Percentiles rank a stretch among this genome's conserved stretches.
phyloP scores from a whole-genome alignment of 768 basidiomycete genomes.

The Gautieria morchelliformis region DNA sequence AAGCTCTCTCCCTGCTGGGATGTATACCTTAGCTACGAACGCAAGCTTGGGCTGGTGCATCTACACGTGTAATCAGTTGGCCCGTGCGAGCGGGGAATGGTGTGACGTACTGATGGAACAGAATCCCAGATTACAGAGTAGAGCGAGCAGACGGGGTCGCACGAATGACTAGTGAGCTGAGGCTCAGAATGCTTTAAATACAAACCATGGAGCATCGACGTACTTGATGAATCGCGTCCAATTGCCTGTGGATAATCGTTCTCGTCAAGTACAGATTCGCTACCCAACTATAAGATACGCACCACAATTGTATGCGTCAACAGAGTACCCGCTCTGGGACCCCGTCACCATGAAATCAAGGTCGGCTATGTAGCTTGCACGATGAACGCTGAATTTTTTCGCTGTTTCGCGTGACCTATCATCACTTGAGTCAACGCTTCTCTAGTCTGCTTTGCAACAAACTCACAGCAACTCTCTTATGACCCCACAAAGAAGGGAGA shows the following conservation, averaged over 20 bases:
- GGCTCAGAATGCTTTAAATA: not conserved
- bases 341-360: slow-evolving; percentile 39
- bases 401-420: not conserved
- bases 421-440: not conserved
- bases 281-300: slow-evolving; percentile 13
- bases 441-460: not conserved
- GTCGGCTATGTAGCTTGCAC: slow-evolving; percentile 48
- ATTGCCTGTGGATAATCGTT: slow-evolving; percentile 33
- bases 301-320: slow-evolving; percentile 48
- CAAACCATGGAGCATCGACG: slow-evolving; percentile 14
- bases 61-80: slow-evolving; percentile 21
- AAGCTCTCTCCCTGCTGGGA: slow-evolving; percentile 45
- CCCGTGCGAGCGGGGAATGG: not conserved
- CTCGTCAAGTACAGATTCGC: not conserved
- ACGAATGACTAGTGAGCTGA: slow-evolving; percentile 47
- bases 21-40: slow-evolving; percentile 41
- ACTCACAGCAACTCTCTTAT: slow-evolving; percentile 2
- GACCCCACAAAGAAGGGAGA: too few species aligned
- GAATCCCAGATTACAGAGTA: slow-evolving; percentile 52
- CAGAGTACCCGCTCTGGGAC: slow-evolving; percentile 33
- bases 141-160: slow-evolving; percentile 46
- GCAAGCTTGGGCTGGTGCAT: slow-evolving; percentile 47
- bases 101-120: slow-evolving; percentile 24
- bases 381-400: slow-evolving; percentile 12
- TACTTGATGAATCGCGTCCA: slow-evolving; percentile 74